Evolutionary conservation across 768 basidiomycete genomes (phyloP), one percentile per base, ranked within the genome.

Genomic region (Leccinum variicolor): DNA sequence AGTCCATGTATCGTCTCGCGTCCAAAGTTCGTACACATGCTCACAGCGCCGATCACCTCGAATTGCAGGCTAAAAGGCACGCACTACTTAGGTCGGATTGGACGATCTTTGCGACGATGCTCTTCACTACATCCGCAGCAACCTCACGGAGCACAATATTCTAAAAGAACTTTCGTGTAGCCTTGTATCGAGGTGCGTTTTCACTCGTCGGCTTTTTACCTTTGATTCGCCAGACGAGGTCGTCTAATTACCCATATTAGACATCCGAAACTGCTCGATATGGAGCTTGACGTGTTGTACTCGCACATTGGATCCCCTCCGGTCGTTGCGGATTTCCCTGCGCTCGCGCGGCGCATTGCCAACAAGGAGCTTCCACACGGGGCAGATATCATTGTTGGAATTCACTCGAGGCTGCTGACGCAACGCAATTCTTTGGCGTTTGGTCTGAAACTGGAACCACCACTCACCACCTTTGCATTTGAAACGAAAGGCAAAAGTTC

Each of bases 1-100:
- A 79, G 54, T 79, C 78, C 0, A 79, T 79, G 74, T 79, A 77
- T 57, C 73, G 78, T 33, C 64, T 79, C 0, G 76, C 78, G 0
- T 61, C 61, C 49, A 77, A 78, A 68, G 77, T 75, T 51, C 10
- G 64, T 56, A 11, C 41, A 3, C 7, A 0, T 9, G 0, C 14
- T 17, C 39, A 15, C 3, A 19, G 10, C 11, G 9, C 4, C 41
- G 26, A 4, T 25, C 6, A 17, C 14, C 9, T 0, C 2, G 36
- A 21, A 8, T 6, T 19, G 3, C 45, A 9, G 28, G 8, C 11
- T 46, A n/a, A 11, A 15, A 25, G 2, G 4, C 5, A 10, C 13
- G 10, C 39, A 39, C 36, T 17, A 41, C 39, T 23, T 17, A 69
- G 68, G 59, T 68, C 6, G 55, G 62, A 7, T 45, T 72, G 10